These are phyloP conservation scores for Penicillium sp. DNA, from an alignment of 2,329 filamentous ascomycete genomes.

Conservation along the genomic window DNA sequence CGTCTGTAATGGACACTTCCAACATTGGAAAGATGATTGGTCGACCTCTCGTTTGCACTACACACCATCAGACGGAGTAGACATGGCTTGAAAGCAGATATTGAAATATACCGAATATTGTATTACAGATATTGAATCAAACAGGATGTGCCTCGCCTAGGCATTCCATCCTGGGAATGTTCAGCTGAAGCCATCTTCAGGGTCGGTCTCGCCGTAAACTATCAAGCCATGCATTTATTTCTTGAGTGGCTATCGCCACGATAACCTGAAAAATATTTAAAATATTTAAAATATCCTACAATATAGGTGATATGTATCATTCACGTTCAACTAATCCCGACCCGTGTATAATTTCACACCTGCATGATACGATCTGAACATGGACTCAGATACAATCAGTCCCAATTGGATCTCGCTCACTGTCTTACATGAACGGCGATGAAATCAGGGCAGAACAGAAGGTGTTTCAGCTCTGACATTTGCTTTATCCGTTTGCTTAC, in stretches of 20 bases:
- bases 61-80: neutral
- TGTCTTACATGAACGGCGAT: neutral
- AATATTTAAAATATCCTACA: too few relatives aligned
- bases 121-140: neutral
- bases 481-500: neutral
- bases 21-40: neutral
- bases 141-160: neutral
- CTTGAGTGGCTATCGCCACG: neutral
- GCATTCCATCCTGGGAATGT: neutral
- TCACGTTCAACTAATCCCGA: neutral
- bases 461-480: neutral
- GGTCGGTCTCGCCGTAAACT: neutral
- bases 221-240: neutral
- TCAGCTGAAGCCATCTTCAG: neutral
- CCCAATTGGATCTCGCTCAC: neutral
- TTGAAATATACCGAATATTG: neutral
- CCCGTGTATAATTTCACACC: neutral
- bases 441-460: neutral
- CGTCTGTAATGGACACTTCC: neutral
- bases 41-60: neutral
- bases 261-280: too few relatives aligned
- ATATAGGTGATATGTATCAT: too few relatives aligned
- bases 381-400: neutral
- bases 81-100: neutral
- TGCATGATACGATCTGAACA: neutral